phyloP scores from a whole-genome alignment of 768 basidiomycete species.

The Cystobasidium ongulense region DNA sequence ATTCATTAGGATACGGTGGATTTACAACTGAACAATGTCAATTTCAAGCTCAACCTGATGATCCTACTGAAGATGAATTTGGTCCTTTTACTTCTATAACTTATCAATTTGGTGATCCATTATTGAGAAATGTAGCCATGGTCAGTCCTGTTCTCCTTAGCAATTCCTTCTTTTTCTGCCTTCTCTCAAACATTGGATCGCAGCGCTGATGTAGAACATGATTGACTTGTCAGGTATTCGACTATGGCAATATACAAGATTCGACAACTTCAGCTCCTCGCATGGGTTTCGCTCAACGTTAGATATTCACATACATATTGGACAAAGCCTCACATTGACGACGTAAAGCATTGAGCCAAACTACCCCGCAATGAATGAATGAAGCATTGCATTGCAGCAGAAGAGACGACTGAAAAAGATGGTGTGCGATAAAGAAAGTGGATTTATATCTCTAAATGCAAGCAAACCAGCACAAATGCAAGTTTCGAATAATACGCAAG shows the following conservation, averaged over 20 bases:
- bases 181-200: not conserved
- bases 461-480: no score
- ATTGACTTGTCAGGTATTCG: not conserved
- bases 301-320: not conserved
- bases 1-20: constrained; percentile 8
- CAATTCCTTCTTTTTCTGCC: not conserved
- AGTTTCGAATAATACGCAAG: no score
- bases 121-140: constrained; percentile 18
- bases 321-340: no score
- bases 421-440: no score
- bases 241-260: constrained; percentile 5
- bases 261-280: not conserved
- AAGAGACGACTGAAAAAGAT: no score
- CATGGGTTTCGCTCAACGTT: not conserved
- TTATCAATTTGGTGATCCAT: constrained; percentile 15
- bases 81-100: constrained; percentile 20
- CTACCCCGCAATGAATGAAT: no score
- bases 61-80: constrained; percentile 18
- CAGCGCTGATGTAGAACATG: not conserved
- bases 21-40: not conserved
- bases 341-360: no score
- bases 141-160: not conserved
- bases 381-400: no score
- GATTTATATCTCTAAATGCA: not conserved
- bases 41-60: constrained; percentile 22